These are phyloP conservation scores for Styphnolobium japonicum DNA, from an alignment of 306 rosid species.

Conservation along the genomic window DNA sequence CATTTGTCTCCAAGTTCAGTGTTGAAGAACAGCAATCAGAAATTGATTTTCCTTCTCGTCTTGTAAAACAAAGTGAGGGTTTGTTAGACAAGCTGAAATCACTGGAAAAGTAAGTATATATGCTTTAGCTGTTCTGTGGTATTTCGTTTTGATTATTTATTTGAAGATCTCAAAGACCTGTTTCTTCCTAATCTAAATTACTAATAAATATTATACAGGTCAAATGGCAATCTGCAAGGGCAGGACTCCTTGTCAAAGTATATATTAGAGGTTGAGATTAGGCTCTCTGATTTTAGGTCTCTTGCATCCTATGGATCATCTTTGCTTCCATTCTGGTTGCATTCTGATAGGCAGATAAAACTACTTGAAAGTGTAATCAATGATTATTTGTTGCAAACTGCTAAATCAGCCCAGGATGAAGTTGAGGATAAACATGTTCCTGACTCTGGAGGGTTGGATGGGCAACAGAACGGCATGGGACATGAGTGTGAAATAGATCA, in stretches of 20 bases:
- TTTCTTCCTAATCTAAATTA: not conserved
- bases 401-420: conserved; percentile 30
- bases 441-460: conserved; percentile 24
- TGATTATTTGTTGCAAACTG: conserved; percentile 45
- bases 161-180: not conserved
- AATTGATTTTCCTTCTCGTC: conserved; percentile 50
- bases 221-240: conserved; percentile 38
- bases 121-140: not conserved
- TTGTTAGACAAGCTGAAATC: conserved; percentile 72
- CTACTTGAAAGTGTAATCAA: conserved; percentile 61
- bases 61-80: conserved; percentile 49
- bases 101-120: conserved; percentile 51
- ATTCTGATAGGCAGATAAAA: conserved; percentile 71
- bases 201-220: conserved; percentile 48
- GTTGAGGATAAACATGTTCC: conserved; percentile 41
- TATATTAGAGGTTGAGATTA: conserved; percentile 72
- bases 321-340: conserved; percentile 86
- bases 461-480: conserved; percentile 27
- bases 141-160: conserved; percentile 18
- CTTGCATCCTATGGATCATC: conserved; percentile 63
- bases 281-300: conserved; percentile 77
- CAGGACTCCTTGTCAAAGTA: conserved; percentile 48
- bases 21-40: conserved; percentile 44
- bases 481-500: conserved; percentile 37
- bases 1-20: conserved; percentile 18